A percentile compares a stretch with the other conserved stretches of the same genome.
phyloP scores from a whole-genome alignment of 495 filamentous ascomycete genomes.

The Aspergillus affinis region DNA sequence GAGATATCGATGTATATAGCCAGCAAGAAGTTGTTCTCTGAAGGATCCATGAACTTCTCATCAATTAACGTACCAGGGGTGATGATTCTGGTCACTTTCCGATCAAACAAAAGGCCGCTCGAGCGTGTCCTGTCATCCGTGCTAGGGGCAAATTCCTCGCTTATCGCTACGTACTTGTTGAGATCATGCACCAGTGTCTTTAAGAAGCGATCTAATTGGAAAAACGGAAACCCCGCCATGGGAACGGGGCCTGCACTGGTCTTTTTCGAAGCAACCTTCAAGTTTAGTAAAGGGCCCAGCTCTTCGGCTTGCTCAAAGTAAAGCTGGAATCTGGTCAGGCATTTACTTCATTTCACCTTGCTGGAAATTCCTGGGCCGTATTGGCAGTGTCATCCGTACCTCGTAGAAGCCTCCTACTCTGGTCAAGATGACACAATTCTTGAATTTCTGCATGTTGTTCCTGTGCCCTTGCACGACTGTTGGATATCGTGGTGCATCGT shows the following conservation, averaged over 20 bases:
- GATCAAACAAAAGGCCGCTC: constrained; percentile 77
- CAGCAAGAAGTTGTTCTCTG: constrained; percentile 87
- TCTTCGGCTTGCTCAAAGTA: constrained; percentile 94
- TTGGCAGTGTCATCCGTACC: constrained; percentile 31
- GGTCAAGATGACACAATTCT: constrained; percentile 85
- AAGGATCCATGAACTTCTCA: constrained; percentile 93
- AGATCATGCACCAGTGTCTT: constrained; percentile 91
- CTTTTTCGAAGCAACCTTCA: constrained; percentile 83
- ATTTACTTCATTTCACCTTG: neutral
- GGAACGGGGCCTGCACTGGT: constrained; percentile 71
- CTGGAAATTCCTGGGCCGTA: neutral
- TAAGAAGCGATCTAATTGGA: constrained; percentile 85
- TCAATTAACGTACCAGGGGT: constrained; percentile 96
- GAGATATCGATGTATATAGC: constrained; percentile 59
- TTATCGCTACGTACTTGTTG: constrained; percentile 86
- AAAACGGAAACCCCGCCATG: constrained; percentile 94
- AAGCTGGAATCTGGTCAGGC: constrained; percentile 44
- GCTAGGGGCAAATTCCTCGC: constrained; percentile 81
- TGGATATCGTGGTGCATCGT: constrained; percentile 69
- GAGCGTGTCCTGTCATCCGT: constrained; percentile 63
- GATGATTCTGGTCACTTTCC: constrained; percentile 80
- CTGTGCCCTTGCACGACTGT: constrained; percentile 86
- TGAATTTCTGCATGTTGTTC: constrained; percentile 86
- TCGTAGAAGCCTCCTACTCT: constrained; percentile 95
- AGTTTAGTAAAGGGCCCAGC: constrained; percentile 77